Percentiles rank a stretch among this genome's conserved stretches.
Conservation (phyloP, 2,329 filamentous ascomycete species). For the Fusarium albosuccineum region DNA sequence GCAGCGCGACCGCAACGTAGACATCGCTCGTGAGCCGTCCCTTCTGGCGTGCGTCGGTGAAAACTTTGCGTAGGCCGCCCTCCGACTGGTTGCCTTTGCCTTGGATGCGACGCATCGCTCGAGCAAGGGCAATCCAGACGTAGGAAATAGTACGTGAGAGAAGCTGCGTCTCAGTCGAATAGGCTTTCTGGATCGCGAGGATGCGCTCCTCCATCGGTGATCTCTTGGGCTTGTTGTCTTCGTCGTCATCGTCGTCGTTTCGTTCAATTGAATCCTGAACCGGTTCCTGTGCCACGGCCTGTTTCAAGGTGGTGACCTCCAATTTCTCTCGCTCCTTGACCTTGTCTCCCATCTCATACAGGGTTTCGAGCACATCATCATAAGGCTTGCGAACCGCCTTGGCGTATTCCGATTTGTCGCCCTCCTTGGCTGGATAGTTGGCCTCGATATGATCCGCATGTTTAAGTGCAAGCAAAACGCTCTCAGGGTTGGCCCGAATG, state of each 20-base stretch:
- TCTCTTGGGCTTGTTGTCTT: slow-evolving; percentile 55
- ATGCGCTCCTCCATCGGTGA: slow-evolving; percentile 76
- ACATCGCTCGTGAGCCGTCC: slow-evolving; percentile 94
- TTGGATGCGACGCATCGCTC: slow-evolving; percentile 93
- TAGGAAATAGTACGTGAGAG: slow-evolving; percentile 90
- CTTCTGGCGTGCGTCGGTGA: slow-evolving; percentile 86
- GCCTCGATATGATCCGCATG: slow-evolving; percentile 89
- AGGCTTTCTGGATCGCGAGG: slow-evolving; percentile 73
- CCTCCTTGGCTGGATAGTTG: slow-evolving; percentile 81
- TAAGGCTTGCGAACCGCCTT: slow-evolving; percentile 85
- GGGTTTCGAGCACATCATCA: slow-evolving; percentile 82
- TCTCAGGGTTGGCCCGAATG: slow-evolving; percentile 91
- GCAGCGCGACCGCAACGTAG: slow-evolving; percentile 91
- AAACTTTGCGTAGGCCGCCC: slow-evolving; percentile 89
- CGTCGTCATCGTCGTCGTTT: slow-evolving; percentile 66
- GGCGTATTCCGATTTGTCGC: slow-evolving; percentile 81
- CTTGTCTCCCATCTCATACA: slow-evolving; percentile 89
- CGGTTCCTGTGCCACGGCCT: slow-evolving; percentile 58
- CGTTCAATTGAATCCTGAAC: slow-evolving; percentile 56
- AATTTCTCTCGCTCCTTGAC: slow-evolving; percentile 72
- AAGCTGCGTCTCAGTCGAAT: slow-evolving; percentile 78
- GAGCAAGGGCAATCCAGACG: slow-evolving; percentile 94
- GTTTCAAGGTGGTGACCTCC: slow-evolving; percentile 69
- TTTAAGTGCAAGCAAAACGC: slow-evolving; percentile 88
- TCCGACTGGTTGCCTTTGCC: slow-evolving; percentile 76